Percentiles rank a stretch among this genome's conserved stretches.
These are phyloP conservation scores for Tubosaeta sp. DNA, from an alignment of 768 basidiomycete genomes.

Conservation along the genomic window DNA sequence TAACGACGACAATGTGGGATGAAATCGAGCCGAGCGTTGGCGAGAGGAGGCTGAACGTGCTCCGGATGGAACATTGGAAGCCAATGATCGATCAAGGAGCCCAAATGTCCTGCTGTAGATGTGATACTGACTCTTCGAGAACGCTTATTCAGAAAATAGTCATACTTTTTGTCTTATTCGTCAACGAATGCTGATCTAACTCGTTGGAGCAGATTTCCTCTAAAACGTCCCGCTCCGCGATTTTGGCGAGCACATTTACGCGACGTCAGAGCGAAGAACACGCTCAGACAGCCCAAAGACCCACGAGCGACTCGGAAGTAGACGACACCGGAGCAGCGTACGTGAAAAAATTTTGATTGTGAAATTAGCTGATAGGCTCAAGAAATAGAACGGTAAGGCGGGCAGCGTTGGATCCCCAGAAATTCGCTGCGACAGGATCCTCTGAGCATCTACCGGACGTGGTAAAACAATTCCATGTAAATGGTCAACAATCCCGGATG, in stretches of 20 bases:
- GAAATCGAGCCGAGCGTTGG: slow-evolving; percentile 19
- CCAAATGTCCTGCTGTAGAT: slow-evolving; percentile 3
- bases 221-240: too few species aligned
- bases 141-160: not conserved
- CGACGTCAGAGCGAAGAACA: too few species aligned
- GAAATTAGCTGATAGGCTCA: too few species aligned
- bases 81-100: slow-evolving; percentile 11
- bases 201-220: too few species aligned
- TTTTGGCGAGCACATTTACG: too few species aligned
- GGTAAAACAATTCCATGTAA: not conserved
- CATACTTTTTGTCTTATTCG: too few species aligned
- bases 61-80: slow-evolving; percentile 1
- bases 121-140: slow-evolving; percentile 6
- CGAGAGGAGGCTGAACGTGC: slow-evolving; percentile 5
- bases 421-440: not conserved
- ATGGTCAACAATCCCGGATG: not conserved
- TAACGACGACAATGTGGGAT: slow-evolving; percentile 38
- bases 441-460: not conserved
- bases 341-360: too few species aligned
- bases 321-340: too few species aligned
- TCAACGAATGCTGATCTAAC: too few species aligned
- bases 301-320: too few species aligned
- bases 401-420: not conserved
- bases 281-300: too few species aligned
- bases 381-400: too few species aligned